These are phyloP conservation scores for Leishmania braziliensis DNA, from an alignment of 208 protist genomes.

Conservation along the genomic window DNA sequence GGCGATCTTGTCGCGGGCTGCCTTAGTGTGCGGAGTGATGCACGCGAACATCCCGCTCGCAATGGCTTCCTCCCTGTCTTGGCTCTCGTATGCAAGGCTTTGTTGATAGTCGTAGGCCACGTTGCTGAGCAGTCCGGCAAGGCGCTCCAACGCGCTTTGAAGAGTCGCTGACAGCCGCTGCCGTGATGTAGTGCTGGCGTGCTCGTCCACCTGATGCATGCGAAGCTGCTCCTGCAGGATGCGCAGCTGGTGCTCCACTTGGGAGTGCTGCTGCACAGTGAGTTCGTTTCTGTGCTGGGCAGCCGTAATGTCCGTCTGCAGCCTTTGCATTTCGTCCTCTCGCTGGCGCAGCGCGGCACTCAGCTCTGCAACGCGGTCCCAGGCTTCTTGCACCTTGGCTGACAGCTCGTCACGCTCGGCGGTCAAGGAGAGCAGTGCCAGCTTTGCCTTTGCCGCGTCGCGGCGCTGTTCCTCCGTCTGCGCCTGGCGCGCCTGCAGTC, in stretches of 20 bases:
- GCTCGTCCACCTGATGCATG: background rate
- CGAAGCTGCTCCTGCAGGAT: constrained; percentile 7
- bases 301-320: constrained; percentile 30
- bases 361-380: constrained; percentile 50
- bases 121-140: constrained; percentile 23
- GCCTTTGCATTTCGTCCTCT: constrained; percentile 26
- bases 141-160: constrained; percentile 11
- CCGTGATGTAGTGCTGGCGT: background rate
- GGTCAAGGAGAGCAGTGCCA: constrained; percentile 39
- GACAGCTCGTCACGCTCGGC: constrained; percentile 71
- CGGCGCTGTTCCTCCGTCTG: constrained; percentile 46
- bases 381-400: constrained; percentile 60
- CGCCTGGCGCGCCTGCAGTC: constrained; percentile 25
- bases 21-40: too few relatives aligned
- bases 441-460: constrained; percentile 37
- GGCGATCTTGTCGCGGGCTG: background rate
- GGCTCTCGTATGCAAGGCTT: constrained; percentile 11
- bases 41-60: background rate
- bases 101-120: constrained; percentile 27
- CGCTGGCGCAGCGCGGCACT: constrained; percentile 24
- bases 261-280: constrained; percentile 24
- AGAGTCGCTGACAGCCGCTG: constrained; percentile 15
- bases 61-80: background rate
- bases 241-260: constrained; percentile 16
- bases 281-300: constrained; percentile 14